Conservation (phyloP, 495 filamentous ascomycete species). For the Astrothelium subdiscretum region DNA sequence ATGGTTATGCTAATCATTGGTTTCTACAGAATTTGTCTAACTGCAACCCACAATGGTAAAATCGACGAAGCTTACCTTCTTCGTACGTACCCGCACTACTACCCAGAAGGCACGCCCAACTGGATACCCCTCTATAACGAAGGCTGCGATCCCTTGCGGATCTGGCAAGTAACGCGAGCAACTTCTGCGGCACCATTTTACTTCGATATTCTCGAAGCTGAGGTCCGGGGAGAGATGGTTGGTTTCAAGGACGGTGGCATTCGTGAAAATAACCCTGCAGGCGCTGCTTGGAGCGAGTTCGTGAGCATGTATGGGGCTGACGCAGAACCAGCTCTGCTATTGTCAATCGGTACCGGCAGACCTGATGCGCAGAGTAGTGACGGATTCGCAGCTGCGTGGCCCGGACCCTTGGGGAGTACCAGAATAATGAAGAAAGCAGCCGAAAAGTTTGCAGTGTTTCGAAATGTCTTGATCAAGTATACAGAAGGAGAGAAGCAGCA, state of each 20-base stretch:
- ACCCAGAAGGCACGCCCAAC: conserved; percentile 21
- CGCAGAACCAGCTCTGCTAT: conserved; percentile 23
- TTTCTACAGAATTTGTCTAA: conserved; percentile 21
- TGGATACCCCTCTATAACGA: conserved; percentile 33
- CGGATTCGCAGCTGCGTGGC: conserved; percentile 30
- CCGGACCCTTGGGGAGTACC: conserved; percentile 25
- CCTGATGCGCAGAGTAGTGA: conserved; percentile 24
- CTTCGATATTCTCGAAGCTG: conserved; percentile 34
- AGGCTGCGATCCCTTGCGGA: conserved; percentile 30
- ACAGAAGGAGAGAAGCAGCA: conserved; percentile 33
- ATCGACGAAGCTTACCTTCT: conserved; percentile 32
- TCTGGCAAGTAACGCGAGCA: conserved; percentile 42
- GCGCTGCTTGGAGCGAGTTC: conserved; percentile 30
- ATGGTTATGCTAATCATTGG: neutral
- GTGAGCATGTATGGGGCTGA: conserved; percentile 24
- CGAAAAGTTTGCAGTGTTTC: conserved; percentile 33
- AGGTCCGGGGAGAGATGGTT: conserved; percentile 18
- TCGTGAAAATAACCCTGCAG: conserved; percentile 32
- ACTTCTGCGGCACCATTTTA: conserved; percentile 43
- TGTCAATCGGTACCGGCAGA: conserved; percentile 30
- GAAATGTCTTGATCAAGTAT: conserved; percentile 34
- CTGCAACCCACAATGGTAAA: conserved; percentile 28
- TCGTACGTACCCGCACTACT: conserved; percentile 31
- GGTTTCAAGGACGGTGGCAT: conserved; percentile 35
- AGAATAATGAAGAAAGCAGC: conserved; percentile 24